These are phyloP conservation scores for Thraustotheca clavata DNA, from an alignment of 352 stramenopile species.

Conservation along the genomic window DNA sequence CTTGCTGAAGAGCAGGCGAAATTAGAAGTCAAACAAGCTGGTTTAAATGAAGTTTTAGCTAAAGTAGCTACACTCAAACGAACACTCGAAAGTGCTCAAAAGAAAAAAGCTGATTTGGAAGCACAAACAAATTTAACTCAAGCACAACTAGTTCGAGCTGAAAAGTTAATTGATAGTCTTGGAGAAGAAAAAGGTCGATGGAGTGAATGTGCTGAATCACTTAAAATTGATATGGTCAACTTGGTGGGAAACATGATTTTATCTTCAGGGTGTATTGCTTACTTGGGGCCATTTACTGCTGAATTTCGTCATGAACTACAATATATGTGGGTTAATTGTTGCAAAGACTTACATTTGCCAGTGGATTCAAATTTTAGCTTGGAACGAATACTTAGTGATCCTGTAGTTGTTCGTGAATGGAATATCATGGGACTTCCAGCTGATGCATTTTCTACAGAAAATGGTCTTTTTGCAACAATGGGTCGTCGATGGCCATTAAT, in stretches of 20 bases:
- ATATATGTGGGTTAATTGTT: constrained; percentile 74
- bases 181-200: constrained; percentile 87
- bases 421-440: constrained; percentile 88
- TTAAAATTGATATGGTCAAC: constrained; percentile 82
- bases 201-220: constrained; percentile 68
- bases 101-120: constrained; percentile 91
- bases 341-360: constrained; percentile 66
- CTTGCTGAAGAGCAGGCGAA: constrained; percentile 80
- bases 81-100: constrained; percentile 78
- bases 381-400: constrained; percentile 70
- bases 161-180: constrained; percentile 85
- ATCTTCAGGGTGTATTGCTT: constrained; percentile 87
- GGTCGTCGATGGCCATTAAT: constrained; percentile 88
- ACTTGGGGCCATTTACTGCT: constrained; percentile 86
- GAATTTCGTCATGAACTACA: constrained; percentile 80
- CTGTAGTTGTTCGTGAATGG: constrained; percentile 87
- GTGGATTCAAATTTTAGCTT: constrained; percentile 83
- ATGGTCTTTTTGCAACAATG: constrained; percentile 88
- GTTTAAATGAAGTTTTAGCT: constrained; percentile 63
- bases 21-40: constrained; percentile 82
- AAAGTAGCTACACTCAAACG: constrained; percentile 85
- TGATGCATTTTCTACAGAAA: constrained; percentile 91
- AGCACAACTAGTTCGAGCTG: constrained; percentile 82
- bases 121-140: constrained; percentile 80
- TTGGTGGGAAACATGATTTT: constrained; percentile 91